Evolutionary conservation across 1,284 basidiomycete species (phyloP).

Genomic region (Pseudozyma pruni): DNA sequence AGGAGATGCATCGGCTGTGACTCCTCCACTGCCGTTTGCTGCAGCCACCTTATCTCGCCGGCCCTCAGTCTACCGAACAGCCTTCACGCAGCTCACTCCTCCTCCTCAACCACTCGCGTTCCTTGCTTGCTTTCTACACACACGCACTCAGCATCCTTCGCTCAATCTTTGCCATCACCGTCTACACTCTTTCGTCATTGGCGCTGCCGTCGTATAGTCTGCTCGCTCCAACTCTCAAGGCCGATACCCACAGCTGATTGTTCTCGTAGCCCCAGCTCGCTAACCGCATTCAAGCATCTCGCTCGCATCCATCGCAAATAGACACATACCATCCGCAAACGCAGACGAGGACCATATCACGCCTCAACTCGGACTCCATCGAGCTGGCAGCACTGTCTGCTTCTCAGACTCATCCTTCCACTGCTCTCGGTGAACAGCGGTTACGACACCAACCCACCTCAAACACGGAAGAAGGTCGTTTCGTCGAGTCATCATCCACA

Average conservation of each 20-base stretch:
- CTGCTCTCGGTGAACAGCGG: slow-evolving; percentile 16
- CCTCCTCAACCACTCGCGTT: background rate
- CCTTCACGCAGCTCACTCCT: slow-evolving; percentile 4
- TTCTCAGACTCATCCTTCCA: slow-evolving; percentile 29
- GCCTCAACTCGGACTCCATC: slow-evolving; percentile 10
- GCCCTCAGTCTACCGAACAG: slow-evolving; percentile 26
- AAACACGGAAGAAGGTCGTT: background rate
- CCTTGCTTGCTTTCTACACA: background rate
- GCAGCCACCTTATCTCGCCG: slow-evolving; percentile 28
- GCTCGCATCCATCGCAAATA: background rate
- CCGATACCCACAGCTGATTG: no score
- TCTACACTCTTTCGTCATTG: background rate
- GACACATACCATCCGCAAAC: background rate
- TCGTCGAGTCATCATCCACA: no score
- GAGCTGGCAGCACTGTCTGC: slow-evolving; percentile 37
- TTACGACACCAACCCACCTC: slow-evolving; percentile 10
- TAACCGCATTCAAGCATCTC: no score
- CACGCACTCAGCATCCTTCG: background rate
- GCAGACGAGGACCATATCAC: slow-evolving; percentile 9
- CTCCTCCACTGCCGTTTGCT: slow-evolving; percentile 25
- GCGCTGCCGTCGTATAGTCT: background rate
- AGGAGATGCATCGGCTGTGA: slow-evolving; percentile 23
- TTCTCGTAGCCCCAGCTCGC: no score
- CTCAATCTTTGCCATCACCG: background rate
- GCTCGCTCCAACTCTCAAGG: background rate